Conservation (phyloP, 2,329 filamentous ascomycete species). For the Aspergillus flavus region DNA sequence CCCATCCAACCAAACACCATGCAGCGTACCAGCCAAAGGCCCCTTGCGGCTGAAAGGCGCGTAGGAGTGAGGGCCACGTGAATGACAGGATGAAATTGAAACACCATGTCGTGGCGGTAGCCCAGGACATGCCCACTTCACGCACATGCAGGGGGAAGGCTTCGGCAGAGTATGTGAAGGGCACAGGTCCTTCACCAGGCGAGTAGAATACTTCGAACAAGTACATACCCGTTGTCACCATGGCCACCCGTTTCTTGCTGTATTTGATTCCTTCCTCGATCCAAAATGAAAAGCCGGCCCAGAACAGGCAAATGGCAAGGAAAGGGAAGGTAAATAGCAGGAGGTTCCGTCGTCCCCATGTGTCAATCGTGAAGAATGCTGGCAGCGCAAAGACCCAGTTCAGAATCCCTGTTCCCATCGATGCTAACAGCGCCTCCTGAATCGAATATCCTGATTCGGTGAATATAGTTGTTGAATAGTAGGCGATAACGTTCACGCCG, state of each 20-base stretch:
- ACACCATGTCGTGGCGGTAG: slow-evolving; percentile 58
- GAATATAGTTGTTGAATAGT: slow-evolving; percentile 66
- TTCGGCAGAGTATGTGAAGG: slow-evolving; percentile 67
- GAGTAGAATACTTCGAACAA: slow-evolving; percentile 57
- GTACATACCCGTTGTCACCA: slow-evolving; percentile 47
- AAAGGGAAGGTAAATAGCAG: slow-evolving; percentile 65
- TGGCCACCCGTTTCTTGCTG: slow-evolving; percentile 40
- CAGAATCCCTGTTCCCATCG: slow-evolving; percentile 65
- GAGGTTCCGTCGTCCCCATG: slow-evolving; percentile 64
- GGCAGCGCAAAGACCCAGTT: slow-evolving; percentile 68
- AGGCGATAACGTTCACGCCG: slow-evolving; percentile 60
- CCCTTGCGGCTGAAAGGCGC: slow-evolving; percentile 54
- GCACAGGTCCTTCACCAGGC: slow-evolving; percentile 63
- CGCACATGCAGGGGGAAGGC: slow-evolving; percentile 65
- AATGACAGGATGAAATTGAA: slow-evolving; percentile 59
- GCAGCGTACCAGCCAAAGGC: slow-evolving; percentile 61
- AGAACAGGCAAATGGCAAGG: slow-evolving; percentile 51
- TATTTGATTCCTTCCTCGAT: slow-evolving; percentile 39
- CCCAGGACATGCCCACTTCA: slow-evolving; percentile 64
- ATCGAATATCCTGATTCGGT: slow-evolving; percentile 55
- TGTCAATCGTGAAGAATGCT: slow-evolving; percentile 68
- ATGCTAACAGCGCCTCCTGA: slow-evolving; percentile 59
- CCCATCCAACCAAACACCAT: slow-evolving; percentile 57
- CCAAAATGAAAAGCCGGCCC: slow-evolving; percentile 56
- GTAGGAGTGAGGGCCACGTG: slow-evolving; percentile 54